Evolutionary conservation across 768 basidiomycete genomes (phyloP).

Genomic region (Suillus discolor): DNA sequence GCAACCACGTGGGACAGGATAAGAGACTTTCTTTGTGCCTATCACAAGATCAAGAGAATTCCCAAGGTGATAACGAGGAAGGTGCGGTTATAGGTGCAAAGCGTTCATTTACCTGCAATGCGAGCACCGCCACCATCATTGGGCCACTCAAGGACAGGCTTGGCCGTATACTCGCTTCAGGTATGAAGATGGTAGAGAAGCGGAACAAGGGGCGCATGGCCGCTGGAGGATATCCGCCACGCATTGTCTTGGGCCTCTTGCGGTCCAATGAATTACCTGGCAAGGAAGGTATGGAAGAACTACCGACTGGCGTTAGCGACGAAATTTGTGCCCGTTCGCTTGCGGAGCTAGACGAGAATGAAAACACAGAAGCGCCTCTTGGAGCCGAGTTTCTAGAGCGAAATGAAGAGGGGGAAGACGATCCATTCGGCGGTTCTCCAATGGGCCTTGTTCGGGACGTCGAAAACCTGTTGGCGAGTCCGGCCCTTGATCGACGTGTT

Average conservation of each 20-base stretch:
- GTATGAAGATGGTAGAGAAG: slow-evolving; percentile 5
- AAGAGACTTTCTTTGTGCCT: background rate
- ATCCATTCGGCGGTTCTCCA: background rate
- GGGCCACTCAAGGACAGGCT: slow-evolving; percentile 12
- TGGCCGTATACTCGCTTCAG: background rate
- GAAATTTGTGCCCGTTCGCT: slow-evolving; percentile 3
- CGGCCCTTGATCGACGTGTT: slow-evolving; percentile 1
- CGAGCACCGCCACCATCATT: slow-evolving; percentile 11
- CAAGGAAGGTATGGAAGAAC: background rate
- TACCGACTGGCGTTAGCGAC: slow-evolving; percentile 3
- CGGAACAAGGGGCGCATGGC: slow-evolving; percentile 4
- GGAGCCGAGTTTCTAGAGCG: background rate
- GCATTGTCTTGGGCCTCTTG: slow-evolving; percentile 2
- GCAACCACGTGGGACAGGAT: slow-evolving; percentile 7
- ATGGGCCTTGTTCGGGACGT: slow-evolving; percentile 19
- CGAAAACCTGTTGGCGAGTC: slow-evolving; percentile 12
- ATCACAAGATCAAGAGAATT: background rate
- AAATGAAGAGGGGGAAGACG: slow-evolving; percentile 4
- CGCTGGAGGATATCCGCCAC: background rate
- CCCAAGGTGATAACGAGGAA: background rate
- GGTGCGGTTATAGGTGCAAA: slow-evolving; percentile 13
- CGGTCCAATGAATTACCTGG: background rate
- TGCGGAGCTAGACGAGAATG: slow-evolving; percentile 7
- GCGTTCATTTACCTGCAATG: slow-evolving; percentile 6
- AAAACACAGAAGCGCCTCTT: slow-evolving; percentile 2